Conservation (phyloP, 2,329 filamentous ascomycete species). For the Coniella vitis region DNA sequence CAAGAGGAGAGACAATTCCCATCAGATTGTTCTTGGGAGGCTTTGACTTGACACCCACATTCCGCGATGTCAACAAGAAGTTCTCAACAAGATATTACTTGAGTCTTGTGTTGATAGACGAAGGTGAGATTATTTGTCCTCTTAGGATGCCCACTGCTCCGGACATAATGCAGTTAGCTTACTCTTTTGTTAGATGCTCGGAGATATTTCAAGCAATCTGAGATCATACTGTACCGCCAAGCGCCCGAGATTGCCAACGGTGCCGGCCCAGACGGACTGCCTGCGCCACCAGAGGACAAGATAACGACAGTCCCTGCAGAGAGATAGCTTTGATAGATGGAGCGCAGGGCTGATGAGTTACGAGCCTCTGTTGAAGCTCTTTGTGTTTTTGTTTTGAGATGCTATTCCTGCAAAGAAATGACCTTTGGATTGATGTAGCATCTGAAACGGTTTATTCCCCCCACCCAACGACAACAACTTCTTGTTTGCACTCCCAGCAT, state of each 20-base stretch:
- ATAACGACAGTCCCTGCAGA: constrained; percentile 34
- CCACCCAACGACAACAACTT: not conserved
- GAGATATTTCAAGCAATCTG: constrained; percentile 97
- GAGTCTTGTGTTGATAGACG: constrained; percentile 89
- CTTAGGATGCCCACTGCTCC: not conserved
- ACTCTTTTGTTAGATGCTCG: constrained; percentile 65
- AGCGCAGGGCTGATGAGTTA: not conserved
- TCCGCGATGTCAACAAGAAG: constrained; percentile 99
- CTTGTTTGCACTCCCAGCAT: constrained; percentile 9
- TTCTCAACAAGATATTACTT: constrained; percentile 98
- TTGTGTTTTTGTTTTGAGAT: not conserved
- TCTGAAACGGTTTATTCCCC: not conserved
- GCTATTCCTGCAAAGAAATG: not conserved
- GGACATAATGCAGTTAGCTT: constrained; percentile 12
- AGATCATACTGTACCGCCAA: constrained; percentile 94
- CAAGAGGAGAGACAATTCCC: constrained; percentile 87
- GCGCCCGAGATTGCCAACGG: constrained; percentile 48
- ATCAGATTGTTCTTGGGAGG: constrained; percentile 95
- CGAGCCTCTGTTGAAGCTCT: not conserved
- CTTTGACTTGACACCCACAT: constrained; percentile 95
- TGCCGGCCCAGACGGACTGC: constrained; percentile 32
- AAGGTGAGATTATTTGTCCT: constrained; percentile 50
- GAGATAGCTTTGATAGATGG: not conserved
- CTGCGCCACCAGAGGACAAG: constrained; percentile 39
- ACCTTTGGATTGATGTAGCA: not conserved